Conservation (phyloP, 176 grass and related monocot species). For the Puccinellia tenuiflora region DNA sequence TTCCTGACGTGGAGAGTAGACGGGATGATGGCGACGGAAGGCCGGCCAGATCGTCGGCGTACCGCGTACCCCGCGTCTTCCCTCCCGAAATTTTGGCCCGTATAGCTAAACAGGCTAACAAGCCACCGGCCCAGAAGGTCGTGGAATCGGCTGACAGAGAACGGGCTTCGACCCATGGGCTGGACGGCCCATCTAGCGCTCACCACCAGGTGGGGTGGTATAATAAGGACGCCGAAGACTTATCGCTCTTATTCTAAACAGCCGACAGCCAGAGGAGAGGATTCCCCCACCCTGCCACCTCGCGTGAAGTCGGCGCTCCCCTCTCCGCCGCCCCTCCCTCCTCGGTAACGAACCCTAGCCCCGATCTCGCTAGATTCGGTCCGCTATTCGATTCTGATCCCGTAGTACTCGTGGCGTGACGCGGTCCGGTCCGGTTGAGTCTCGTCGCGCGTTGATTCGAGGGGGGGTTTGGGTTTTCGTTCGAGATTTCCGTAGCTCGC, state of each 20-base stretch:
- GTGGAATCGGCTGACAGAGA: background rate
- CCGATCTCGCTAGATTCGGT: background rate
- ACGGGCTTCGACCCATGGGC: background rate
- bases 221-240: background rate
- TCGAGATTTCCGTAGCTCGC: background rate
- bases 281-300: background rate
- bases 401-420: background rate
- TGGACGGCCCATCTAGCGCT: background rate
- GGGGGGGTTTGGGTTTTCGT: no score
- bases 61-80: background rate
- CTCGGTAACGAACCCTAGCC: conserved; percentile 32
- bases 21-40: background rate
- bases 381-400: background rate
- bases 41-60: background rate
- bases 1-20: background rate
- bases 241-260: background rate
- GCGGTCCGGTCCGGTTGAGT: background rate
- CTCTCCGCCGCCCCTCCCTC: background rate
- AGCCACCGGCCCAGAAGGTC: background rate
- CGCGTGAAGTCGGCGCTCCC: conserved; percentile 13
- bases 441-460: background rate
- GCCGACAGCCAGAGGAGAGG: conserved; percentile 4
- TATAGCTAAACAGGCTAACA: background rate
- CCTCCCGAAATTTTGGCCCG: background rate
- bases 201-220: background rate